Conservation (phyloP, 1,139 yeast species). For the Yamadazyma dendronema region DNA sequence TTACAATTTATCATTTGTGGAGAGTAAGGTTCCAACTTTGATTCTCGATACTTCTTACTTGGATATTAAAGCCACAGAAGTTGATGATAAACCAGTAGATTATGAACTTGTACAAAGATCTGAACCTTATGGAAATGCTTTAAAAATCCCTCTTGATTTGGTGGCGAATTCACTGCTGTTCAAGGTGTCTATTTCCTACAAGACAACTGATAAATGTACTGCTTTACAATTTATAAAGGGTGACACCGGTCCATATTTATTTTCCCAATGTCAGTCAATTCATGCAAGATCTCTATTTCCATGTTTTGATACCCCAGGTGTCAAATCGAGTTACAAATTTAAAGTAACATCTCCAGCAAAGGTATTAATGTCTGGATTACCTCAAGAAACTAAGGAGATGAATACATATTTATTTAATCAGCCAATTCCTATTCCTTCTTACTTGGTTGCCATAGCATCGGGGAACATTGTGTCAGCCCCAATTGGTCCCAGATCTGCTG, state of each 20-base stretch:
- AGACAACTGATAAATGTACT: constrained; percentile 37
- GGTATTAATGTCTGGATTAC: constrained; percentile 39
- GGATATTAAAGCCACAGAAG: constrained; percentile 19
- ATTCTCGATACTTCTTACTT: constrained; percentile 35
- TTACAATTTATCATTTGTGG: constrained; percentile 18
- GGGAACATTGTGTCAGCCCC: constrained; percentile 30
- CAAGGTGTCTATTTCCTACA: constrained; percentile 21
- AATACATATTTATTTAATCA: constrained; percentile 26
- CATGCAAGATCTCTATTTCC: constrained; percentile 45
- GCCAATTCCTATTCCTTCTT: constrained; percentile 38
- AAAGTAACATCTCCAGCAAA: constrained; percentile 31
- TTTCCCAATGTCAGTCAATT: constrained; percentile 45
- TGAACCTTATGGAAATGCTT: constrained; percentile 35
- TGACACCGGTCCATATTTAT: constrained; percentile 37
- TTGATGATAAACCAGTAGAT: constrained; percentile 20
- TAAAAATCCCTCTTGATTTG: constrained; percentile 19
- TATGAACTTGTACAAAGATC: constrained; percentile 19
- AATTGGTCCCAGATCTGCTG: constrained; percentile 36
- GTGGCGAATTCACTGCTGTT: constrained; percentile 7
- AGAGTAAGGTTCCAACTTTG: constrained; percentile 12
- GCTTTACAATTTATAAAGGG: constrained; percentile 42
- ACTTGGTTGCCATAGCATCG: constrained; percentile 35
- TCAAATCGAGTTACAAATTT: constrained; percentile 32
- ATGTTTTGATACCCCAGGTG: constrained; percentile 44
- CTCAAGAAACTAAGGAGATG: constrained; percentile 12